These are phyloP conservation scores for Corymbia calophylla DNA, from an alignment of 441 rosid species.

Conservation along the genomic window DNA sequence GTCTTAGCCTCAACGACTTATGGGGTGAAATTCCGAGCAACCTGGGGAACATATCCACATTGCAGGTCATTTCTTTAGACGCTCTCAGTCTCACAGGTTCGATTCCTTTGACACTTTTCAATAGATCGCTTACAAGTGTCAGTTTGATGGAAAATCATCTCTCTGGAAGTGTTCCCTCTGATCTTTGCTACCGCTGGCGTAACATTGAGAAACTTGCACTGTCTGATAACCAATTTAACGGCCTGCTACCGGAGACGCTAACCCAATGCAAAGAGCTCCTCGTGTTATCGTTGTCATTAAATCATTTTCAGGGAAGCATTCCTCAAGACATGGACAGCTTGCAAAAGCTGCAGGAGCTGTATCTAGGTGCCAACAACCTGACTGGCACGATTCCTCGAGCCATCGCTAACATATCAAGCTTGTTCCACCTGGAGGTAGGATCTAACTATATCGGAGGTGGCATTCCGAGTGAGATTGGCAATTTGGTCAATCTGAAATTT, in stretches of 20 bases:
- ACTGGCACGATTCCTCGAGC: neutral
- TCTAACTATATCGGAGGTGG: too few relatives aligned
- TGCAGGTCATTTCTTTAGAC: too few relatives aligned
- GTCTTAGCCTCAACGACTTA: fast-evolving
- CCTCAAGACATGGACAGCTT: neutral
- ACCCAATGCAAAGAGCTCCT: neutral
- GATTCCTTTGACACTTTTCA: neutral
- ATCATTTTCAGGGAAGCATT: neutral
- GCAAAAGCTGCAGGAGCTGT: neutral
- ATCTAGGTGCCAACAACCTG: fast-evolving
- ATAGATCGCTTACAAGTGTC: neutral
- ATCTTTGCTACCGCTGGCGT: neutral
- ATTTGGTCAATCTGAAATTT: neutral
- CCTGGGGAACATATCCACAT: neutral
- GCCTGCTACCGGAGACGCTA: neutral
- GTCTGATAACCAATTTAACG: neutral
- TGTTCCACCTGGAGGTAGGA: too few relatives aligned
- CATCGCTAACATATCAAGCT: neutral
- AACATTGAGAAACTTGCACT: neutral
- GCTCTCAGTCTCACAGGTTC: neutral
- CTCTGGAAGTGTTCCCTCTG: neutral
- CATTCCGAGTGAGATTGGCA: neutral
- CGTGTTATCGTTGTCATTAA: neutral
- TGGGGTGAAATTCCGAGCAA: neutral
- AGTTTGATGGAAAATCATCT: fast-evolving